Evolutionary conservation across 768 basidiomycete species (phyloP).

Genomic region (Agaricus blazei): DNA sequence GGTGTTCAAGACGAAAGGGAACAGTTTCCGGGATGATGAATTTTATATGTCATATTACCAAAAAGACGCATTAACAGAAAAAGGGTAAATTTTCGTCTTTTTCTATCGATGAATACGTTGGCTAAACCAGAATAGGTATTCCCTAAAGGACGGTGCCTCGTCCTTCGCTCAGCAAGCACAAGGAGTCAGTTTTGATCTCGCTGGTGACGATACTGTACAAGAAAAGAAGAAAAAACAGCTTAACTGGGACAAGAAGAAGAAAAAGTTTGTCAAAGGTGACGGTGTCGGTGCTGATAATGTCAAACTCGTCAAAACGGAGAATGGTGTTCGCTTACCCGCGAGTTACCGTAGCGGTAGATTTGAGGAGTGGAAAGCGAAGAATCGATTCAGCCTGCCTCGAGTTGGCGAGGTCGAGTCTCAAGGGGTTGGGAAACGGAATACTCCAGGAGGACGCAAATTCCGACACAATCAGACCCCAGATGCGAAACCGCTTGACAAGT

Average conservation of each 20-base stretch:
- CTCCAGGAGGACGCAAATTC: constrained; percentile 55
- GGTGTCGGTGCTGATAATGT: constrained; percentile 88
- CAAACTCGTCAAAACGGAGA: constrained; percentile 91
- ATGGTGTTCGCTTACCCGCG: constrained; percentile 85
- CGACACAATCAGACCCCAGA: constrained; percentile 61
- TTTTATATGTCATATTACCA: constrained; percentile 94
- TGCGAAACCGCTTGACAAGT: constrained; percentile 76
- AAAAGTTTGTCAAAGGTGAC: constrained; percentile 85
- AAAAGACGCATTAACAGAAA: constrained; percentile 81
- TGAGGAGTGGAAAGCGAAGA: constrained; percentile 90
- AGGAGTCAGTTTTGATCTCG: constrained; percentile 75
- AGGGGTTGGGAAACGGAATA: constrained; percentile 18
- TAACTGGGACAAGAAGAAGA: constrained; percentile 96
- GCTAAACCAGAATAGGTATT: constrained; percentile 53
- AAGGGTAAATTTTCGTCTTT: constrained; percentile 58
- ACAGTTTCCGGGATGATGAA: constrained; percentile 67
- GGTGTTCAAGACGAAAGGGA: constrained; percentile 56
- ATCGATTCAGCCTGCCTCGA: constrained; percentile 64
- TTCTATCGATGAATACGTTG: background rate
- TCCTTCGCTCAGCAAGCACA: constrained; percentile 84
- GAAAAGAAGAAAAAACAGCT: constrained; percentile 54
- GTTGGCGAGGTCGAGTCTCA: constrained; percentile 72
- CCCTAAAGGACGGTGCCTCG: constrained; percentile 81
- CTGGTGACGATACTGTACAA: constrained; percentile 66
- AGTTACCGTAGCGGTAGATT: constrained; percentile 91